Base-by-base conservation (phyloP, 352 stramenopile species). In the Blastocystis sp. region DNA sequence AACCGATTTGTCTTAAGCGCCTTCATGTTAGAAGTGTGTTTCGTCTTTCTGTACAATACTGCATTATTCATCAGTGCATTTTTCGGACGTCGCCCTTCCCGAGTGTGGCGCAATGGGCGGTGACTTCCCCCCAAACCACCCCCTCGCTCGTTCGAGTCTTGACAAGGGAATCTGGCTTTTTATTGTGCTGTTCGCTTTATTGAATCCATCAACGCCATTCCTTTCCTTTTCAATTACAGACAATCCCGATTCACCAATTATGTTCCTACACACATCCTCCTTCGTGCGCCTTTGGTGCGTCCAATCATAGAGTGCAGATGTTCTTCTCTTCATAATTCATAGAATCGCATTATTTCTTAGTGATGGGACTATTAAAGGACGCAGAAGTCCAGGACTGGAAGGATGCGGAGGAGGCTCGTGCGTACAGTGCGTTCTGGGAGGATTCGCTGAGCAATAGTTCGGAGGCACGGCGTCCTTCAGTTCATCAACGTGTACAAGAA, bases 401-500 rank as follows among this genome's bases (percentile, higher is more conserved):
- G n/a, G 67, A 78, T 14, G 67, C 67, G 8, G 32, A 57, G 34
- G 27, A 63, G 21, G 67, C 67, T 32, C 40, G 67, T 57, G 48
- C 38, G 16, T 78, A 78, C 42, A 78, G 67, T 78, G 21, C 3
- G 38, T 36, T 34, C 29, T 44, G 46, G 16, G 14, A 38, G 2
- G 40, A 27, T 7, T 32, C 27, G 32, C 32, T 1, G 29, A 21
- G n/a, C 6, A 40, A 44, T 78, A 78, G 67, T 89, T 38, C 57
- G 86, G 32, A 84, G 89, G 49, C 88, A 89, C 48, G 88, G 88
- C 27, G 54, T 90, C 8, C 16, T 75, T 42, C 88, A 89, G 67
- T 90, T 89, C 54, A 64, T 89, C 4, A 65, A 87, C 40, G 86
- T 88, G 18, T 89, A 88, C 40, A 56, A 77, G n/a, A 87, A 84